Evolutionary conservation across 164 flowering plant genomes (phyloP).

Genomic region (Aristolochia contorta): DNA sequence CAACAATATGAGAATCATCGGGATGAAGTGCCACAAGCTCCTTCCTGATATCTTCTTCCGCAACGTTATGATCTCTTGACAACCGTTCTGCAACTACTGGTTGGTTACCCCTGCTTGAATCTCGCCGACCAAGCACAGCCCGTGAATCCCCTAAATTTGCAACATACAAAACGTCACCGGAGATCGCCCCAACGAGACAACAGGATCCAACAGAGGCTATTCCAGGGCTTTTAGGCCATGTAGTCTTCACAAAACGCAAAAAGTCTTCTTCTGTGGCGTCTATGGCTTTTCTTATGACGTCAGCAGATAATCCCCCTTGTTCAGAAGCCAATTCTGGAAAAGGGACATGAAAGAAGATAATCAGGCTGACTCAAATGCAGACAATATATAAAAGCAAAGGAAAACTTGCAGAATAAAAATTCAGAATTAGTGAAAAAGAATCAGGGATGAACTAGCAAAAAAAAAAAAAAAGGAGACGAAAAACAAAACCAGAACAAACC

Average conservation of each 20-base stretch:
- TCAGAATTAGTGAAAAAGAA: no score
- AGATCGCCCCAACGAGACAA: conserved; percentile 36
- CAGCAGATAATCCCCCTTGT: conserved; percentile 35
- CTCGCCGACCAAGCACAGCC: conserved; percentile 32
- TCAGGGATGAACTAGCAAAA: no score
- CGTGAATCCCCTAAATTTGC: conserved; percentile 43
- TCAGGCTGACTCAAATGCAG: not conserved
- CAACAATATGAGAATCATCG: conserved; percentile 79
- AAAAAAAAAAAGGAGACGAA: no score
- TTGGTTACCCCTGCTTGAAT: conserved; percentile 5
- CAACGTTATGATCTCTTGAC: conserved; percentile 85
- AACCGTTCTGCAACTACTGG: conserved; percentile 48
- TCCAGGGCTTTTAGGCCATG: conserved; percentile 25
- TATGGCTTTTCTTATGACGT: conserved; percentile 35
- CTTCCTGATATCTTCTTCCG: conserved; percentile 64
- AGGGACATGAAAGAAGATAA: not conserved
- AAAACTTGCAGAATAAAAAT: not conserved
- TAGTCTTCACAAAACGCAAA: conserved; percentile 27
- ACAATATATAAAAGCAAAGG: not conserved
- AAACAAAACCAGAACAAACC: no score
- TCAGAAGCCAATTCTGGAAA: conserved; percentile 26
- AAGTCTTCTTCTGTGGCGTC: conserved; percentile 34
- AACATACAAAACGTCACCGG: conserved; percentile 27
- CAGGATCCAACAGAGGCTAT: conserved; percentile 42
- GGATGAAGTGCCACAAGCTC: conserved; percentile 80